Base-by-base conservation (phyloP, 352 stramenopile genomes). In the Pythium dissotocum region DNA sequence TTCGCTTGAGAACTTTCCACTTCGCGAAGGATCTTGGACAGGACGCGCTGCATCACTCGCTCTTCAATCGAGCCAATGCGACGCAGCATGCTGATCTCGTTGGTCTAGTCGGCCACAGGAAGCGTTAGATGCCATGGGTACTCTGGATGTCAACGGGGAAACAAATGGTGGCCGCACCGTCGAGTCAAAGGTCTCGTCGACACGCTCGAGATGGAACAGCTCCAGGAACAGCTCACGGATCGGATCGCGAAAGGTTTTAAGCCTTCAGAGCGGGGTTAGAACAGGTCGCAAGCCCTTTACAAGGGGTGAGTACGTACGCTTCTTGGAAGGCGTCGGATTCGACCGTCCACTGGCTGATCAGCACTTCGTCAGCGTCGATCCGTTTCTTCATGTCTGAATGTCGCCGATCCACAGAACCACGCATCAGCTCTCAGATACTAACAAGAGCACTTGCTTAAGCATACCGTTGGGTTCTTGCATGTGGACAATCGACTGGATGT, bases 31-130 rank as follows among this genome's bases (percentile, higher is more conserved):
- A 88, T 85, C 63, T 88, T 89, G 13, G 69, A 61, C 46, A 90
- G 75, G 30, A 91, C 73, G 24, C 82, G 81, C 69, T 88, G 83
- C 81, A 88, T 91, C 21, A 78, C 67, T 5, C 83, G 80, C 63
- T 89, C 81, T 59, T 89, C 79, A 36, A 89, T 85, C 6, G 73
- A 64, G 1, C 83, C 83, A 26, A 91, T 86, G 30, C 73, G 75
- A 4, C 77, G 78, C 35, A 89, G 64, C 61, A 76, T 78, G 58
- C 32, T 78, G n/a, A 78, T 32, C 14, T 84, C 77, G 33, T 78
- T 63, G 48, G 66, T 74, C 76, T 82, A 21, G 1, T 28, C 6
- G 9, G 14, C 1, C 56, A 55, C n/a, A 36, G 35, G 54, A 59
- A 63, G 14, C 13, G 13, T 21, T 16, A 57, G 32, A 30, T 30